phyloP scores from a whole-genome alignment of 805 yeast species.

The Phaffomyces antillensis region DNA sequence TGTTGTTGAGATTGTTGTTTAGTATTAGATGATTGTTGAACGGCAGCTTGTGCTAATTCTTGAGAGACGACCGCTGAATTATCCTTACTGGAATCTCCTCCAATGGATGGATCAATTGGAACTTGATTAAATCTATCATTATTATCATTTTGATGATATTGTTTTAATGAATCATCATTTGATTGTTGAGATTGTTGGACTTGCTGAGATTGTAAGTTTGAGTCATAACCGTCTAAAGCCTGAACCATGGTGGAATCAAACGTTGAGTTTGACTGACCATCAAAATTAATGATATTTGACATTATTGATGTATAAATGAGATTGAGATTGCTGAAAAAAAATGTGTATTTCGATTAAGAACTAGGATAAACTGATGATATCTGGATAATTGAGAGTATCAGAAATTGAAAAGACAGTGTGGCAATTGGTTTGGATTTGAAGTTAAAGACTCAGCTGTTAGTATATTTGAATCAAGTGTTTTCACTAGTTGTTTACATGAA shows the following conservation, averaged over 20 bases:
- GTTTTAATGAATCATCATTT: not conserved
- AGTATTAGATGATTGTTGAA: constrained; percentile 12
- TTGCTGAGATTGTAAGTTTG: constrained; percentile 4
- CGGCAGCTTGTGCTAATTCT: constrained; percentile 19
- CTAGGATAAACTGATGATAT: no score
- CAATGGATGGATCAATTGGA: constrained; percentile 22
- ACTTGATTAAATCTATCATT: constrained; percentile 8
- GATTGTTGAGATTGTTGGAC: constrained; percentile 12
- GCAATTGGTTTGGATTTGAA: no score
- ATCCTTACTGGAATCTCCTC: constrained; percentile 7
- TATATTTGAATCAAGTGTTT: not conserved
- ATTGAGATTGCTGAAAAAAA: not conserved
- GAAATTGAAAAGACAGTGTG: no score
- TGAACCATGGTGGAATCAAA: constrained; percentile 13
- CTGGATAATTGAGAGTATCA: no score
- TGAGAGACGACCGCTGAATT: constrained; percentile 3
- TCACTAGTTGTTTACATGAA: not conserved
- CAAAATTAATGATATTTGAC: constrained; percentile 11
- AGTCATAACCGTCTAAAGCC: constrained; percentile 11
- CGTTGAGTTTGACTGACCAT: constrained; percentile 6
- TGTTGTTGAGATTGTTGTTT: not conserved
- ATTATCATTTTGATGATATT: not conserved
- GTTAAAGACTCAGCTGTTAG: no score
- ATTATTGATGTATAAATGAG: not conserved
- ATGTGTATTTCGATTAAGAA: no score